Base-by-base conservation (phyloP, 2,329 filamentous ascomycete species). In the Pestalotiopsis sp. region DNA sequence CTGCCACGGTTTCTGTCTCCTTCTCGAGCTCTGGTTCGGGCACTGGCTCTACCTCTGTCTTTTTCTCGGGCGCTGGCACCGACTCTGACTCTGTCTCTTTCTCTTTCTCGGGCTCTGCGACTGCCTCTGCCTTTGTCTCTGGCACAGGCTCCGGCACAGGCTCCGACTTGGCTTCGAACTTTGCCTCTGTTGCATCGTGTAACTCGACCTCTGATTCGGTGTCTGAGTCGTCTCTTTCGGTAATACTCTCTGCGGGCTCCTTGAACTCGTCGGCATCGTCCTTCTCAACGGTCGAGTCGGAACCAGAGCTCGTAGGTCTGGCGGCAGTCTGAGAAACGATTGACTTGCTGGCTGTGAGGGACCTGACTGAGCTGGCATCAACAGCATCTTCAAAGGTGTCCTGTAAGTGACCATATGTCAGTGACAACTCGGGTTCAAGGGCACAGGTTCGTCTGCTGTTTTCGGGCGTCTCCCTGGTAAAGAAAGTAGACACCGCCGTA, bases 361-460 rank as follows among this genome's bases (percentile, higher is more conserved):
- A 93, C 70, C 91, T 88, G 66, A 88, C 83, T 41, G 89, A 90
- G 60, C 84, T 81, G 69, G 85, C 88, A 79, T 93, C 92, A 73
- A 89, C 83, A 67, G 93, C 94, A 84, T 97, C 94, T 82, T 97
- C 93, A 76, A 97, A 97, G 17, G 88, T 88, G 75, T 95, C 91
- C 91, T 93, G 73, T 65, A n/a, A n/a, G 69, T n/a, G 60, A 2
- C 25, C 65, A 13, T 40, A 23, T 63, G 38, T 65, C 64, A 49
- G 68, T 45, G 23, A 14, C 27, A 63, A 57, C 60, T 65, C 31
- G 14, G 65, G n/a, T 27, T 27, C 4, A 4, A 27, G 27, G 27
- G 27, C 27, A 27, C 27, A 27, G 4, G 4, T 20, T 52, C 20
- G 45, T n/a, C 5, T n/a, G 45, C 45, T 52, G 45, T 9, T 52